phyloP scores from a whole-genome alignment of 371 early-diverging fungal species.

The Actinomortierella ambigua region DNA sequence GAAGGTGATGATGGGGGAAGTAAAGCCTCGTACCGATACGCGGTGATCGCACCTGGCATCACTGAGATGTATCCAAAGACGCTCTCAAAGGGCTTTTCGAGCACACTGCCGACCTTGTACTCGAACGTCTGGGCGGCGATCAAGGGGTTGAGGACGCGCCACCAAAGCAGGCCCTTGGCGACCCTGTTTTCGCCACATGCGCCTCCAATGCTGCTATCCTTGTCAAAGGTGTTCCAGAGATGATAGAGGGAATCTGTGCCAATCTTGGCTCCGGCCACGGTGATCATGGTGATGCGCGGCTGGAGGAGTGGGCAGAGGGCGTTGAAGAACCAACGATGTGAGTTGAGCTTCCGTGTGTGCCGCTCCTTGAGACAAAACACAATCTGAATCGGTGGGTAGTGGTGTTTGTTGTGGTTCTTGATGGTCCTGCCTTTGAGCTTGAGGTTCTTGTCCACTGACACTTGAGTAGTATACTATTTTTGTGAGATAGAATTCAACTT shows the following conservation, averaged over 20 bases:
- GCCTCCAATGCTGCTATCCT: constrained; percentile 83
- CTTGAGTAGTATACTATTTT: constrained; percentile 90
- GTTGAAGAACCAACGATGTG: constrained; percentile 97
- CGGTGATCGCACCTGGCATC: constrained; percentile 89
- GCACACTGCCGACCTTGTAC: constrained; percentile 90
- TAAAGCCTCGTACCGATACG: constrained; percentile 87
- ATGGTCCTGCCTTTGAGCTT: constrained; percentile 59
- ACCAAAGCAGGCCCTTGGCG: constrained; percentile 75
- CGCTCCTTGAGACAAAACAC: constrained; percentile 92
- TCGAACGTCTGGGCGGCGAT: constrained; percentile 94
- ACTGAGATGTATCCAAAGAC: constrained; percentile 91
- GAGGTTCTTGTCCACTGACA: constrained; percentile 69
- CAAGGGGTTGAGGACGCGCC: constrained; percentile 80
- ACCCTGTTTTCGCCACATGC: constrained; percentile 97
- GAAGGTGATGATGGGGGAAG: constrained; percentile 47
- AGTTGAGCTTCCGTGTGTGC: constrained; percentile 90
- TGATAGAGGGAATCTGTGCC: constrained; percentile 82
- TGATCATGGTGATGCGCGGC: constrained; percentile 87
- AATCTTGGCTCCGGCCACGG: constrained; percentile 94
- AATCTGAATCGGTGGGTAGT: constrained; percentile 86
- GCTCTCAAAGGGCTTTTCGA: constrained; percentile 94
- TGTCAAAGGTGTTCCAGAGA: constrained; percentile 91
- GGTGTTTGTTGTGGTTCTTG: constrained; percentile 59
- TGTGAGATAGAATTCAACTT: too few relatives aligned
- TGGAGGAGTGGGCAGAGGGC: constrained; percentile 82